phyloP scores from a whole-genome alignment of 345 rosid genomes.

The Lumnitzera littorea region DNA sequence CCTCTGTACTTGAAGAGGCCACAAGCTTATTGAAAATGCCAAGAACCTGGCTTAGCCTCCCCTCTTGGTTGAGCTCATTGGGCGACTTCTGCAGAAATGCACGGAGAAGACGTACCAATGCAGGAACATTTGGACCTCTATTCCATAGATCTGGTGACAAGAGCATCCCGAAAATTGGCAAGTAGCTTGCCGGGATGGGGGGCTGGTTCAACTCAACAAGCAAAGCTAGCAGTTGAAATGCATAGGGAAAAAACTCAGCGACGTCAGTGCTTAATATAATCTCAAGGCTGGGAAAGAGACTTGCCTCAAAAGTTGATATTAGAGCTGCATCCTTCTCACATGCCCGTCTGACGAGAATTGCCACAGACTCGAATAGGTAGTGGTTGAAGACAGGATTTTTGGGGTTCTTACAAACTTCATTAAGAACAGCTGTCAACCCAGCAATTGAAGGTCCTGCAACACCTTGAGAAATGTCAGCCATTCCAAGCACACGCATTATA shows the following conservation, averaged over 20 bases:
- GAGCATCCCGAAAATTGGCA: conserved; percentile 78
- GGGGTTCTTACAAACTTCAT: conserved; percentile 85
- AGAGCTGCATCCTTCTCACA: conserved; percentile 77
- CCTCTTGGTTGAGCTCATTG: conserved; percentile 68
- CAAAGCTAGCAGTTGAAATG: conserved; percentile 94
- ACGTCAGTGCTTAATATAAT: conserved; percentile 70
- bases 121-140: conserved; percentile 88
- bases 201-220: conserved; percentile 87
- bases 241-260: conserved; percentile 92
- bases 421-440: conserved; percentile 65
- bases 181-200: conserved; percentile 67
- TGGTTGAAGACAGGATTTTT: conserved; percentile 92
- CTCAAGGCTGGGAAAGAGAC: conserved; percentile 81
- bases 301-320: conserved; percentile 59
- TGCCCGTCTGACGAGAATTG: conserved; percentile 85
- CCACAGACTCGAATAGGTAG: conserved; percentile 92
- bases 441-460: conserved; percentile 80
- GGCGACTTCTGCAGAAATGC: conserved; percentile 96
- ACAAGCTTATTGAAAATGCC: conserved; percentile 85
- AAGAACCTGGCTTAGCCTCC: conserved; percentile 65
- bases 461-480: conserved; percentile 65
- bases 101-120: conserved; percentile 96
- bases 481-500: conserved; percentile 88
- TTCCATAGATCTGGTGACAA: conserved; percentile 85
- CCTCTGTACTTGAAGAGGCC: conserved; percentile 66